Conservation (phyloP, 768 basidiomycete genomes). For the Rhodosporidiobolus odoratus region DNA sequence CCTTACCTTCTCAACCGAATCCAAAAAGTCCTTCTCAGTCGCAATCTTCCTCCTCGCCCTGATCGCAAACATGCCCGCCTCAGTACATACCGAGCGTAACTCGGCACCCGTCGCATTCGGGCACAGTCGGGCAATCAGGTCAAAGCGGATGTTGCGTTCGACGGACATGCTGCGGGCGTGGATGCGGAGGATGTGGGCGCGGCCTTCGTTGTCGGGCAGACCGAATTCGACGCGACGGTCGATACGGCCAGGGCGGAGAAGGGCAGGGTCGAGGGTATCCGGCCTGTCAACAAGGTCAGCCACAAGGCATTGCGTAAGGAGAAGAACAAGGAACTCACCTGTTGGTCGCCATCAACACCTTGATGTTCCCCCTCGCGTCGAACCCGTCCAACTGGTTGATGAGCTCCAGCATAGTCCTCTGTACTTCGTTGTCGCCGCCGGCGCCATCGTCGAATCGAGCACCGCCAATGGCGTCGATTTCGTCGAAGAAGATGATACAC, state of each 20-base stretch:
- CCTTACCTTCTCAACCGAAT: slow-evolving; percentile 97
- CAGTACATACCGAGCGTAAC: slow-evolving; percentile 90
- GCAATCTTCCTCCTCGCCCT: slow-evolving; percentile 93
- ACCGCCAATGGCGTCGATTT: slow-evolving; percentile 96
- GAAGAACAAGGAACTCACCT: not conserved
- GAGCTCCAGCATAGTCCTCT: slow-evolving; percentile 96
- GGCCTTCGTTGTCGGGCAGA: slow-evolving; percentile 88
- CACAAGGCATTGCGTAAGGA: too few relatives aligned
- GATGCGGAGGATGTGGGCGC: slow-evolving; percentile 92
- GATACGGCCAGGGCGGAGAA: slow-evolving; percentile 88
- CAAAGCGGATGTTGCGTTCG: slow-evolving; percentile 93
- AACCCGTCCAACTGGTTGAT: slow-evolving; percentile 97
- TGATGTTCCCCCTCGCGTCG: slow-evolving; percentile 98
- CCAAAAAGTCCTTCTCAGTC: slow-evolving; percentile 93
- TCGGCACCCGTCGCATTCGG: slow-evolving; percentile 99
- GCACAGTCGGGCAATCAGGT: slow-evolving; percentile 91
- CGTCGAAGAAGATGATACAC: slow-evolving; percentile 99
- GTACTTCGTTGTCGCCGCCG: slow-evolving; percentile 98
- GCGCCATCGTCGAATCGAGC: slow-evolving; percentile 97
- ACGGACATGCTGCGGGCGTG: slow-evolving; percentile 96
- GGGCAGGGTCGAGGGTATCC: slow-evolving; percentile 93
- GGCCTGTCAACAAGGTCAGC: too few relatives aligned
- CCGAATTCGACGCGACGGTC: slow-evolving; percentile 97
- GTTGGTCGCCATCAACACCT: too few relatives aligned
- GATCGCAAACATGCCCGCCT: slow-evolving; percentile 99